Evolutionary conservation across 768 basidiomycete genomes (phyloP).

Genomic region (Boletus subparvulus): DNA sequence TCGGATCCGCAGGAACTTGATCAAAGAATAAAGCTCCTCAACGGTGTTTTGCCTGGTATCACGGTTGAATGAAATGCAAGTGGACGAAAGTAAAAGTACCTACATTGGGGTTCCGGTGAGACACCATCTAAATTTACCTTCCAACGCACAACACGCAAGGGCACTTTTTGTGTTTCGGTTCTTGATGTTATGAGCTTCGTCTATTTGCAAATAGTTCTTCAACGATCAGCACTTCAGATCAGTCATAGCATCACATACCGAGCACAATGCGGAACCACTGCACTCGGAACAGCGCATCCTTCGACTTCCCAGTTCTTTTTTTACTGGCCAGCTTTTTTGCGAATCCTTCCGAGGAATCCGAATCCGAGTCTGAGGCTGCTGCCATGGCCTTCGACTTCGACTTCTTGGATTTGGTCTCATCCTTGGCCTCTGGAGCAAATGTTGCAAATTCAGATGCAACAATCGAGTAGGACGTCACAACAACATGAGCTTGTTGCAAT

Average conservation of each 20-base stretch:
- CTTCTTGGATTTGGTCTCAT: slow-evolving; percentile 53
- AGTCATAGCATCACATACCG: slow-evolving; percentile 43
- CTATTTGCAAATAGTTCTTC: slow-evolving; percentile 36
- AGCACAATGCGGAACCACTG: slow-evolving; percentile 87
- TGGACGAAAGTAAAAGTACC: slow-evolving; percentile 5
- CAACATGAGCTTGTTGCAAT: slow-evolving; percentile 60
- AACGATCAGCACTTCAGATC: too few relatives aligned
- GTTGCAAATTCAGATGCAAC: slow-evolving; percentile 75
- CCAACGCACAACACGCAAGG: slow-evolving; percentile 74
- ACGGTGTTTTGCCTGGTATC: slow-evolving; percentile 78
- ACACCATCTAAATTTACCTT: slow-evolving; percentile 83
- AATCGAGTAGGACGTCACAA: slow-evolving; percentile 86
- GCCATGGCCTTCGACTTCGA: slow-evolving; percentile 33
- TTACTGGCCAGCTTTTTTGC: slow-evolving; percentile 40
- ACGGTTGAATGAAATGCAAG: neutral
- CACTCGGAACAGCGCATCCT: slow-evolving; percentile 69
- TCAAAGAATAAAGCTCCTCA: slow-evolving; percentile 83
- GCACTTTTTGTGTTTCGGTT: slow-evolving; percentile 77
- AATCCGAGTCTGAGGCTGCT: slow-evolving; percentile 31
- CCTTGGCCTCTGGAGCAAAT: slow-evolving; percentile 49
- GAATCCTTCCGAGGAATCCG: slow-evolving; percentile 41
- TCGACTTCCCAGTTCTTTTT: slow-evolving; percentile 46
- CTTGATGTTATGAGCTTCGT: slow-evolving; percentile 95
- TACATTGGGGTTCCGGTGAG: slow-evolving; percentile 82
- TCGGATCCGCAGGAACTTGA: slow-evolving; percentile 83